Percentiles rank a stretch among this genome's conserved stretches.
Evolutionary conservation across 2,329 filamentous ascomycete genomes (phyloP).

Genomic region (Venturia carpophila): DNA sequence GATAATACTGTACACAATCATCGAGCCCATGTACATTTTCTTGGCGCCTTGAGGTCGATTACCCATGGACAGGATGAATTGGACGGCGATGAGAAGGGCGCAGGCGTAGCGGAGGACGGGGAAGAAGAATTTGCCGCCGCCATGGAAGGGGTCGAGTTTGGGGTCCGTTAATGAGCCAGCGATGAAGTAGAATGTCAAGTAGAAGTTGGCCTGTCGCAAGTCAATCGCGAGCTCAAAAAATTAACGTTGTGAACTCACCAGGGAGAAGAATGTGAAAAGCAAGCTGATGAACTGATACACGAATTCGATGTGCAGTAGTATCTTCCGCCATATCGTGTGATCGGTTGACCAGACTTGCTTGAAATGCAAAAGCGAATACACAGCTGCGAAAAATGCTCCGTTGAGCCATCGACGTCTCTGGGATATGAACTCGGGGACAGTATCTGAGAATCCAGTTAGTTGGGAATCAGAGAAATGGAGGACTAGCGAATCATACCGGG

Average conservation of each 20-base stretch:
- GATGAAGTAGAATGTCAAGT: constrained; percentile 97
- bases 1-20: constrained; percentile 86
- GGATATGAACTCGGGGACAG: constrained; percentile 93
- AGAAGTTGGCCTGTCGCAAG: constrained; percentile 61
- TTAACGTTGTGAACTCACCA: constrained; percentile 39
- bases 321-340: constrained; percentile 80
- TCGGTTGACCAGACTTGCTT: constrained; percentile 89
- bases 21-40: constrained; percentile 77
- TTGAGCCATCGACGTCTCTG: constrained; percentile 96
- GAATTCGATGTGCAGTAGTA: constrained; percentile 90
- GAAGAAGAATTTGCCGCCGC: constrained; percentile 79
- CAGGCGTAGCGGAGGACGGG: constrained; percentile 76
- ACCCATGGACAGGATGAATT: constrained; percentile 94
- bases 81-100: constrained; percentile 79
- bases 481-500: constrained; percentile 57
- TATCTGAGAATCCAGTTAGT: constrained; percentile 46
- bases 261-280: constrained; percentile 93
- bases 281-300: constrained; percentile 90
- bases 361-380: constrained; percentile 94
- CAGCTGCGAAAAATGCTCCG: constrained; percentile 95
- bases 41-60: constrained; percentile 93
- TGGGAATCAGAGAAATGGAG: neutral
- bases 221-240: neutral
- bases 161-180: constrained; percentile 79
- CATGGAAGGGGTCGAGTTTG: constrained; percentile 79